Evolutionary conservation across 169 alveolate genomes (phyloP).

Genomic region (Babesia bigemina): DNA sequence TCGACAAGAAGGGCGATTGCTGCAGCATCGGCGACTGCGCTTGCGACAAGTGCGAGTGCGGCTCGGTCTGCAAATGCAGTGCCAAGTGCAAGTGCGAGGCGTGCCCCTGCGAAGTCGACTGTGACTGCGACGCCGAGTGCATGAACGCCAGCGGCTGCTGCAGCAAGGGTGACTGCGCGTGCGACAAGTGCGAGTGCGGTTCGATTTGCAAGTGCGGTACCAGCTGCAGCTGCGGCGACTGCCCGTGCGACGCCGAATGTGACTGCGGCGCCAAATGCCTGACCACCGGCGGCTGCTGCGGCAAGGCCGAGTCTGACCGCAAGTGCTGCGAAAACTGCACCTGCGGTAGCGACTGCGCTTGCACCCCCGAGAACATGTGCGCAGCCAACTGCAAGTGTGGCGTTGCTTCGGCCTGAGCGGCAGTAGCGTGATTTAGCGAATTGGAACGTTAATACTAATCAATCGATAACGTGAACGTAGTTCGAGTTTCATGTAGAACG

Average conservation of each 20-base stretch:
- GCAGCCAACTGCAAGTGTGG: constrained; percentile 43
- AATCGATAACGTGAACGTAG: too few species aligned
- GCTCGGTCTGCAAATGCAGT: constrained; percentile 40
- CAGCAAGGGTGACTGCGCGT: constrained; percentile 9
- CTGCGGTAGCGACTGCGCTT: constrained; percentile 46
- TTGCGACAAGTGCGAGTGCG: constrained; percentile 31
- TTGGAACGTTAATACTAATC: too few species aligned
- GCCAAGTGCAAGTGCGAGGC: constrained; percentile 32
- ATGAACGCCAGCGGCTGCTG: constrained; percentile 10
- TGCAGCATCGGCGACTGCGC: constrained; percentile 6
- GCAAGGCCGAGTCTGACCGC: neutral
- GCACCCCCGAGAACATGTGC: constrained; percentile 60
- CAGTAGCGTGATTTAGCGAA: too few species aligned
- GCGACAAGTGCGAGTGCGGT: constrained; percentile 32
- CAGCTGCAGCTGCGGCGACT: constrained; percentile 18
- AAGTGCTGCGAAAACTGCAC: constrained; percentile 42
- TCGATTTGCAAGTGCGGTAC: constrained; percentile 44
- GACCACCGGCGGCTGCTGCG: neutral
- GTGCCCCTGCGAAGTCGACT: constrained; percentile 7
- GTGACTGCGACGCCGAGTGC: constrained; percentile 30
- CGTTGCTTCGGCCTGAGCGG: neutral
- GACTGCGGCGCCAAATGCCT: constrained; percentile 26
- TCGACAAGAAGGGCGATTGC: constrained; percentile 18
- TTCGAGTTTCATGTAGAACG: too few species aligned
- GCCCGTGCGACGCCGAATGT: constrained; percentile 9